Percentiles rank a stretch among this genome's conserved stretches.
Conservation (phyloP, 2,329 filamentous ascomycete species). For the Talaromyces sp. region DNA sequence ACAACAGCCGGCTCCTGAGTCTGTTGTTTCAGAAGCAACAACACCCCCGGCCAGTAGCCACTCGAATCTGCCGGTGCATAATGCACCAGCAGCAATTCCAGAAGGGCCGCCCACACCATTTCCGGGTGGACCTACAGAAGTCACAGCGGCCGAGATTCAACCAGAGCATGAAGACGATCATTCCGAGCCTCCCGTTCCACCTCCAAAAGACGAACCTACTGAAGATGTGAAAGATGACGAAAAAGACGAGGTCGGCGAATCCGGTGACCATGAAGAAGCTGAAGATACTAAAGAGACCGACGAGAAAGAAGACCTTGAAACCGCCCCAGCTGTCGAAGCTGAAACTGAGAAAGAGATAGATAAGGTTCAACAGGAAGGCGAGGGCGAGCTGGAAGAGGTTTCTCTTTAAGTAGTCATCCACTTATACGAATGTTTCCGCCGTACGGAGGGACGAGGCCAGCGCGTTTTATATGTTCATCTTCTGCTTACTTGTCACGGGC, state of each 20-base stretch:
- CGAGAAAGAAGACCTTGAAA: slow-evolving; percentile 14
- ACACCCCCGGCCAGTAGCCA: slow-evolving; percentile 23
- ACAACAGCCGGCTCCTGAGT: slow-evolving; percentile 24
- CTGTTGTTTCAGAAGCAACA: slow-evolving; percentile 14
- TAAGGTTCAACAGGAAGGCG: slow-evolving; percentile 16
- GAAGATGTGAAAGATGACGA: not conserved
- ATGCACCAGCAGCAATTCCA: slow-evolving; percentile 13
- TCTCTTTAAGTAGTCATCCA: slow-evolving; percentile 18
- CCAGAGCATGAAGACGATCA: slow-evolving; percentile 18
- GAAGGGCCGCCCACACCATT: slow-evolving; percentile 26
- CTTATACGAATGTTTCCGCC: not conserved
- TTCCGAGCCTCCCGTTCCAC: slow-evolving; percentile 20
- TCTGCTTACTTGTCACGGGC: slow-evolving; percentile 2
- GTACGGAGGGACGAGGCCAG: not conserved
- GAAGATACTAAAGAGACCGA: slow-evolving; percentile 10
- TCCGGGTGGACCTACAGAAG: slow-evolving; percentile 21
- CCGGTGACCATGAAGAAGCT: slow-evolving; percentile 21
- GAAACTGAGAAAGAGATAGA: slow-evolving; percentile 2
- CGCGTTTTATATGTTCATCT: not conserved
- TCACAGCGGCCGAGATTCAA: slow-evolving; percentile 13
- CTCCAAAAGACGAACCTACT: slow-evolving; percentile 20
- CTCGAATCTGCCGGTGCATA: slow-evolving; percentile 21
- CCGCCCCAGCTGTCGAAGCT: slow-evolving; percentile 11
- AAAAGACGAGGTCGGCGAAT: slow-evolving; percentile 16
- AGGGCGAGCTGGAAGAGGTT: slow-evolving; percentile 24